Base-by-base conservation (phyloP, 331 rosid species). In the Quercus tomentella region DNA sequence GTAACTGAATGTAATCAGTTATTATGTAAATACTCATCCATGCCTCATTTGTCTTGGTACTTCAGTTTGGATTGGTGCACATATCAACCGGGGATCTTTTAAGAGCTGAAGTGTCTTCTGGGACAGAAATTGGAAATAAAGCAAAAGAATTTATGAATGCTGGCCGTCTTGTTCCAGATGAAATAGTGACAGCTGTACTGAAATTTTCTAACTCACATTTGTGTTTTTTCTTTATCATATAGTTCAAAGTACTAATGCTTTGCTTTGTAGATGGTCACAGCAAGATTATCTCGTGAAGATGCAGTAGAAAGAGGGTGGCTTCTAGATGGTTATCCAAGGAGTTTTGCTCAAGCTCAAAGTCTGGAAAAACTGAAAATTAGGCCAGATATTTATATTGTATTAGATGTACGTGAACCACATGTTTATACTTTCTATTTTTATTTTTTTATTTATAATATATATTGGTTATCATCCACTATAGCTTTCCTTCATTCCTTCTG, bases 251-350 rank as follows among this genome's bases (percentile, higher is more conserved):
- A 35, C 35, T 22, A 67, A 41, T 74, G 76, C 16, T 79, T 77
- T 54, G 76, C 63, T 61, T 77, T 79, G 79, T 83, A 95, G 99
- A 93, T 95, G 96, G 99, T 95, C 56, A 92, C 89, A 18, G 77
- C 91, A 0, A 78, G 99, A 63, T 89, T 95, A 79, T 89, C 97
- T 7, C 41, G 76, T 0, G 88, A 88, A 45, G 99, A 93, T 72
- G 93, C 87, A 56, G 89, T 86, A 76, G 86, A 84, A 81, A 95
- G 80, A 15, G 99, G 99, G 76, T 95, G 99, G 99, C 99, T 95
- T 89, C 91, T 95, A 76, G 99, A 95, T 80, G 99, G 99, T 28
- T 95, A 86, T 84, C 98, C 99, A 30, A 86, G 99, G 85, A 95
- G 90, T 76, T 76, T 74, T 30, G 25, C 76, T 28, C 99, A 95